Conservation (phyloP, 1,284 basidiomycete genomes). For the Ceratobasidium papillatum region DNA sequence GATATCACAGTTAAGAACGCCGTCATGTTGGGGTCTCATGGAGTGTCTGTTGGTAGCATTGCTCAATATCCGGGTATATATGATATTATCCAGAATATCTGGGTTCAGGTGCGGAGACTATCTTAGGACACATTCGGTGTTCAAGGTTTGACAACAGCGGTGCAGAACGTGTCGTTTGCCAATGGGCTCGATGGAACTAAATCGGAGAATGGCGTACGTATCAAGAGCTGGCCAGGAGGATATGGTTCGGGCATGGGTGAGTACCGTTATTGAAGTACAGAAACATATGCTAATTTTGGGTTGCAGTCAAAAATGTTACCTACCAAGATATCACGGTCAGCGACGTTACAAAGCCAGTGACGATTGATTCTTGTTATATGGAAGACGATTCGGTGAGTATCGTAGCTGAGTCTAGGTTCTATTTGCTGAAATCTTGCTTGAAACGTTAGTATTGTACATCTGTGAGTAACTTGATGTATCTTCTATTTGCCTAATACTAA, state of each 20-base stretch:
- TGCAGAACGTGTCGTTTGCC: conserved; percentile 22
- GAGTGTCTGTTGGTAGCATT: conserved; percentile 39
- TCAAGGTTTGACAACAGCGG: background rate
- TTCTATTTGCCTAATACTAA: background rate
- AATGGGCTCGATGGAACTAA: conserved; percentile 32
- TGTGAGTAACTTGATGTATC: background rate
- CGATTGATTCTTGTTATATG: conserved; percentile 37
- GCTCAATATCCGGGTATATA: conserved; percentile 40
- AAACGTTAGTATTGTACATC: conserved; percentile 12
- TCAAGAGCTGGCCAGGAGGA: conserved; percentile 41
- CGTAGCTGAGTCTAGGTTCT: background rate
- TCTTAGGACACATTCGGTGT: too few relatives aligned
- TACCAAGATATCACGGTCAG: conserved; percentile 35
- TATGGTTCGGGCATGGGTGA: conserved; percentile 34
- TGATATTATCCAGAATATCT: conserved; percentile 41
- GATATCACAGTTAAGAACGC: conserved; percentile 35
- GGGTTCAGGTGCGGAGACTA: conserved; percentile 15
- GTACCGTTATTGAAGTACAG: background rate
- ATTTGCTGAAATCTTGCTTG: background rate
- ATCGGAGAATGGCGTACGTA: conserved; percentile 36
- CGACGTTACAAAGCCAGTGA: conserved; percentile 22
- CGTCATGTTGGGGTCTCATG: conserved; percentile 28
- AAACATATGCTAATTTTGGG: background rate
- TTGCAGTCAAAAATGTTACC: conserved; percentile 35
- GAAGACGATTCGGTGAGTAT: conserved; percentile 26